These are phyloP conservation scores for Backusella tuberculispora DNA, from an alignment of 192 early-diverging fungal genomes.

Conservation along the genomic window DNA sequence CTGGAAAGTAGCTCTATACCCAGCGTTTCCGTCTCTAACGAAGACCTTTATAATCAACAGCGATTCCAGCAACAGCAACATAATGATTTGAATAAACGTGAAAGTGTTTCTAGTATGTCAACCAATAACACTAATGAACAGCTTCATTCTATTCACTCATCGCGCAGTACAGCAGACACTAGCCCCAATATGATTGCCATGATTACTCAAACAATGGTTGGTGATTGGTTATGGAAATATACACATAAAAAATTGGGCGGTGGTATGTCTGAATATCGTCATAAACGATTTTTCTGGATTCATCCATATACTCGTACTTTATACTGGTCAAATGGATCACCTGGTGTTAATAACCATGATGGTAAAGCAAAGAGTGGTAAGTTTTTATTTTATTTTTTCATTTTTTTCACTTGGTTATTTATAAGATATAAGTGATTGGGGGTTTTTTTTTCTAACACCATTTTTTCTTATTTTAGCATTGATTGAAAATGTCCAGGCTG, in stretches of 20 bases:
- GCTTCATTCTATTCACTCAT: constrained; percentile 16
- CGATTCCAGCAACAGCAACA: neutral
- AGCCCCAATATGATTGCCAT: constrained; percentile 10
- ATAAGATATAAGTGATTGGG: neutral
- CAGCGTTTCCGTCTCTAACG: neutral
- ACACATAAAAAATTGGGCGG: constrained; percentile 56
- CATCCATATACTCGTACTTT: constrained; percentile 80
- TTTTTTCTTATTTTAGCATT: constrained; percentile 49
- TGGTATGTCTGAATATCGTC: constrained; percentile 62
- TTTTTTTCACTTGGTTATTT: neutral
- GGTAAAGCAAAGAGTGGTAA: constrained; percentile 53
- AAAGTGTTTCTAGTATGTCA: constrained; percentile 26
- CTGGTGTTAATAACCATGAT: constrained; percentile 48
- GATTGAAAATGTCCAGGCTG: constrained; percentile 62
- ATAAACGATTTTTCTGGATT: constrained; percentile 80
- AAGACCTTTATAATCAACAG: neutral
- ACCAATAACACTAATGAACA: constrained; percentile 17
- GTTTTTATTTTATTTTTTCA: neutral
- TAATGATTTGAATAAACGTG: neutral
- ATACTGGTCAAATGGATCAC: constrained; percentile 74
- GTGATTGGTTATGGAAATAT: constrained; percentile 74
- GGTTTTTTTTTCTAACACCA: constrained; percentile 6
- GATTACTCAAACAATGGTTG: constrained; percentile 81
- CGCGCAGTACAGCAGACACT: constrained; percentile 7
- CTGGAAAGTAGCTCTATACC: constrained; percentile 7